phyloP scores from a whole-genome alignment of 352 stramenopile genomes.

The Phytopythium montanum region DNA sequence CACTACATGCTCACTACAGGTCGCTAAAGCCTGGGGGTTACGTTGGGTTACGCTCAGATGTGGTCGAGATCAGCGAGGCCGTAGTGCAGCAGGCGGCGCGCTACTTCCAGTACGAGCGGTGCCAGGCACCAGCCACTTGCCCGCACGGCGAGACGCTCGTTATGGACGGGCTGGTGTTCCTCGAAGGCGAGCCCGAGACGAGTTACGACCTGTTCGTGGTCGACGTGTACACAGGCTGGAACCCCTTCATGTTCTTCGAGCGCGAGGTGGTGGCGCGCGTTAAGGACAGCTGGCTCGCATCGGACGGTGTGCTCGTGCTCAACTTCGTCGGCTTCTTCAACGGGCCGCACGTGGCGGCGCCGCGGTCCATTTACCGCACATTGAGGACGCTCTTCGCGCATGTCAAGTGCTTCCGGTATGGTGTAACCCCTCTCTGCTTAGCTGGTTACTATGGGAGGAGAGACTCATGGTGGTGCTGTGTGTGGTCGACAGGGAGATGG shows the following conservation, averaged over 20 bases:
- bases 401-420: constrained; percentile 57
- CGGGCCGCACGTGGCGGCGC: constrained; percentile 37
- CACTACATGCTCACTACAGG: too few species aligned
- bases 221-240: constrained; percentile 72
- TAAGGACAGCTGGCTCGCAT: constrained; percentile 50
- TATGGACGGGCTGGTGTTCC: constrained; percentile 62
- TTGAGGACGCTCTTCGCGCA: constrained; percentile 62
- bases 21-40: background rate
- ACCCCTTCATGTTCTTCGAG: constrained; percentile 67
- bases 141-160: constrained; percentile 51
- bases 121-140: constrained; percentile 30
- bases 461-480: background rate
- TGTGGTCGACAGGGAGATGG: constrained; percentile 35
- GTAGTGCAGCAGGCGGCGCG: constrained; percentile 59
- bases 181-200: constrained; percentile 17
- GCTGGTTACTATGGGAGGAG: background rate
- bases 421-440: constrained; percentile 10
- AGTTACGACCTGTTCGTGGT: constrained; percentile 61
- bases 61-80: constrained; percentile 69
- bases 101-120: constrained; percentile 73
- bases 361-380: constrained; percentile 68
- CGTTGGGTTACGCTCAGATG: constrained; percentile 27
- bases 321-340: constrained; percentile 79
- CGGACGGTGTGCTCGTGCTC: constrained; percentile 59
- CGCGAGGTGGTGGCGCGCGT: constrained; percentile 50